Conservation (phyloP, 2,329 filamentous ascomycete genomes). For the Neoascochyta sp. region DNA sequence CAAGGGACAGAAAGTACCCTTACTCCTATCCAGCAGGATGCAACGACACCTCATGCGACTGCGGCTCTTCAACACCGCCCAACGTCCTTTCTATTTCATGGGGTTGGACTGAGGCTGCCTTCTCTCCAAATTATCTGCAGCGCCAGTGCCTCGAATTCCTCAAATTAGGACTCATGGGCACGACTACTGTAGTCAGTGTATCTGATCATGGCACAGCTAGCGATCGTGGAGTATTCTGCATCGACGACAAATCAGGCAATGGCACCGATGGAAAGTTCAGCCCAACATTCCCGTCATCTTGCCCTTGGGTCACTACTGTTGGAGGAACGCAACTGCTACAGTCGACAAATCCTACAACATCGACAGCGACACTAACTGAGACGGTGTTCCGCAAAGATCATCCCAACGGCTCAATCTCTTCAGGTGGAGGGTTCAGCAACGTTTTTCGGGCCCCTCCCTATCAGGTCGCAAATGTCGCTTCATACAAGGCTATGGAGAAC, state of each 20-base stretch:
- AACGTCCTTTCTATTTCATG: conserved; percentile 54
- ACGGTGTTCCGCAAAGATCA: too few relatives aligned
- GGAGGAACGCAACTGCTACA: conserved; percentile 41
- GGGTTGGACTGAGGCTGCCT: conserved; percentile 51
- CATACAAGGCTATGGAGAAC: conserved; percentile 1
- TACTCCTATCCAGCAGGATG: too few relatives aligned
- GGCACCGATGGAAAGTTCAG: conserved; percentile 41
- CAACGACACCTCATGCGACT: too few relatives aligned
- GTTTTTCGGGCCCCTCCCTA: conserved; percentile 46
- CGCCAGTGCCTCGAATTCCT: conserved; percentile 48
- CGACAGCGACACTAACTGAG: too few relatives aligned
- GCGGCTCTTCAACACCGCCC: too few relatives aligned
- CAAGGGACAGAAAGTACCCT: too few relatives aligned
- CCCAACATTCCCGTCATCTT: conserved; percentile 60
- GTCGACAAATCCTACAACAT: too few relatives aligned
- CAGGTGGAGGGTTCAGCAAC: conserved; percentile 47
- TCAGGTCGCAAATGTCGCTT: too few relatives aligned
- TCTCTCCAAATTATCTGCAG: conserved; percentile 48
- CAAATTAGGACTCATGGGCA: conserved; percentile 38
- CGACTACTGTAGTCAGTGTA: conserved; percentile 14
- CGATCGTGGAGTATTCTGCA: too few relatives aligned
- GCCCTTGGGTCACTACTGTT: conserved; percentile 57
- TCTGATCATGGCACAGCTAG: too few relatives aligned
- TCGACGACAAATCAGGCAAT: conserved; percentile 9
- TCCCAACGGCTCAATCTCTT: conserved; percentile 5